Percentiles rank a stretch among this genome's conserved stretches.
These are phyloP conservation scores for Mallotus repandus DNA, from an alignment of 441 rosid genomes.

Conservation along the genomic window DNA sequence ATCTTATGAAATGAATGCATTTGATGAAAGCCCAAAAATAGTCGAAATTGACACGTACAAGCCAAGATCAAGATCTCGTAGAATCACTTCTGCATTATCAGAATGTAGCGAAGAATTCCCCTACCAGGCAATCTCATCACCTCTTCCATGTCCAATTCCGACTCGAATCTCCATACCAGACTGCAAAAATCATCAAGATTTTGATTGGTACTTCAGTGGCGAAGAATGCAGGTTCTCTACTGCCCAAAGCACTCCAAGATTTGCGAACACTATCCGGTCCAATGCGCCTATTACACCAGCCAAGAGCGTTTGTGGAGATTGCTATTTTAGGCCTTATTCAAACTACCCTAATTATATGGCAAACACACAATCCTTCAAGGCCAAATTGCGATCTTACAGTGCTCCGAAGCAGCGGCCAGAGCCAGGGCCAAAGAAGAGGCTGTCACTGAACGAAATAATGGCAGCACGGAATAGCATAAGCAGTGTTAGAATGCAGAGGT, in stretches of 20 bases:
- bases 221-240: slow-evolving; percentile 70
- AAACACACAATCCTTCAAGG: slow-evolving; percentile 72
- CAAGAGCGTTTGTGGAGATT: slow-evolving; percentile 70
- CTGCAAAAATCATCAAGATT: slow-evolving; percentile 37
- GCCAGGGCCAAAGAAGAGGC: slow-evolving; percentile 45
- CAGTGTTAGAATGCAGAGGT: slow-evolving; percentile 52
- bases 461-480: slow-evolving; percentile 75
- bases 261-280: slow-evolving; percentile 27
- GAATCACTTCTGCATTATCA: slow-evolving; percentile 44
- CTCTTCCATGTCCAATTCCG: slow-evolving; percentile 44
- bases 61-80: slow-evolving; percentile 66
- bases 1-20: slow-evolving; percentile 44
- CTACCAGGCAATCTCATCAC: slow-evolving; percentile 42
- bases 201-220: slow-evolving; percentile 57
- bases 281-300: slow-evolving; percentile 64
- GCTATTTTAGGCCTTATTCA: slow-evolving; percentile 43
- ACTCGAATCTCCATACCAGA: slow-evolving; percentile 38
- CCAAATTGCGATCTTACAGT: slow-evolving; percentile 74
- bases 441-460: slow-evolving; percentile 66
- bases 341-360: slow-evolving; percentile 80
- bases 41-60: slow-evolving; percentile 88
- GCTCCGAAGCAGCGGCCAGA: slow-evolving; percentile 88
- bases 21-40: slow-evolving; percentile 74
- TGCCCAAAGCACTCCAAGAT: slow-evolving; percentile 80
- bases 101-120: slow-evolving; percentile 47